These are phyloP conservation scores for Leonotis leonurus DNA, from an alignment of 257 asterid species.

Conservation along the genomic window DNA sequence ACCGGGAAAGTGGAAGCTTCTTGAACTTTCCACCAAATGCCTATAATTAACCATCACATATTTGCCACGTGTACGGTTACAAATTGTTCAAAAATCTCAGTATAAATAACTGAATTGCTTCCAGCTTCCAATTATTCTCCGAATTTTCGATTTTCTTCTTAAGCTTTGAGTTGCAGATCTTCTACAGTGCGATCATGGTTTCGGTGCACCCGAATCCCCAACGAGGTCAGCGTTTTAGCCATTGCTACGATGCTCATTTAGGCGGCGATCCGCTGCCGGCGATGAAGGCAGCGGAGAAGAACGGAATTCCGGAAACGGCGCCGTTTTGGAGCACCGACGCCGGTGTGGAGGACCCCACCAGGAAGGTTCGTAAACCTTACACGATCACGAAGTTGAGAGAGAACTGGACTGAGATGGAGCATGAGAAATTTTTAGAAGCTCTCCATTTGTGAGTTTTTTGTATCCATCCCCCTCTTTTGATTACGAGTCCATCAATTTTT, in stretches of 20 bases:
- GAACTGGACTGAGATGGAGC: slow-evolving; percentile 84
- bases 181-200: slow-evolving; percentile 34
- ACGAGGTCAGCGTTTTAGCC: slow-evolving; percentile 32
- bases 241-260: slow-evolving; percentile 12
- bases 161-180: slow-evolving; percentile 5
- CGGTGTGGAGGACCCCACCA: slow-evolving; percentile 38
- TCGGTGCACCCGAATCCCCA: slow-evolving; percentile 53
- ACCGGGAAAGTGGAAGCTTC: slow-evolving; percentile 15
- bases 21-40: slow-evolving; percentile 25
- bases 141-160: not conserved
- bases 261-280: slow-evolving; percentile 27
- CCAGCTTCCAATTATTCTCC: no score
- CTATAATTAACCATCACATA: slow-evolving; percentile 11
- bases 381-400: slow-evolving; percentile 82
- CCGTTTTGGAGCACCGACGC: slow-evolving; percentile 22
- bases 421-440: slow-evolving; percentile 63
- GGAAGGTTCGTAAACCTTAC: slow-evolving; percentile 73
- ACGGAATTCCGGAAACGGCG: not conserved
- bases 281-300: not conserved
- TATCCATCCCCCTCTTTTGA: not conserved
- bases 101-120: no score
- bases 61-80: slow-evolving; percentile 37
- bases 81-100: no score
- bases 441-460: slow-evolving; percentile 28
- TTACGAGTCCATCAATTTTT: no score